Conservation (phyloP, 2,329 filamentous ascomycete genomes). For the Fusarium sp. region DNA sequence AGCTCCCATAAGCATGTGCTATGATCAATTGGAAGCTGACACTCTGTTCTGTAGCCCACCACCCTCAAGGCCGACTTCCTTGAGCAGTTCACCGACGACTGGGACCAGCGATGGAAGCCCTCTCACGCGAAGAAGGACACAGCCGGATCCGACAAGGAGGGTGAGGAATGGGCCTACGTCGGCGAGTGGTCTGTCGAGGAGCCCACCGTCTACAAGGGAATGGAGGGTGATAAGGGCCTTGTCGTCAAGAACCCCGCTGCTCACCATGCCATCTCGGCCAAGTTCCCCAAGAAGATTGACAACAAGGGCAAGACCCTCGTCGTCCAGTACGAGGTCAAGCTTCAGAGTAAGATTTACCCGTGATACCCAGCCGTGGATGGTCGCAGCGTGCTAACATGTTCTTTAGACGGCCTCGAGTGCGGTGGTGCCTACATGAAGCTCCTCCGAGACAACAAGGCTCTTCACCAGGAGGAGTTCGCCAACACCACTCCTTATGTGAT, state of each 20-base stretch:
- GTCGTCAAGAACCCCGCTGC: slow-evolving; percentile 98
- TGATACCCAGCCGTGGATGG: not conserved
- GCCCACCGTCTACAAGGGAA: slow-evolving; percentile 88
- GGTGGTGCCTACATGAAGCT: slow-evolving; percentile 99
- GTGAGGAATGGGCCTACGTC: slow-evolving; percentile 97
- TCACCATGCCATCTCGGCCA: slow-evolving; percentile 99
- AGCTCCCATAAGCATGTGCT: not conserved
- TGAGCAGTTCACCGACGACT: slow-evolving; percentile 98
- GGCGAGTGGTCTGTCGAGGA: slow-evolving; percentile 98
- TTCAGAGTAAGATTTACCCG: slow-evolving; percentile 78
- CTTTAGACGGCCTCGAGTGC: slow-evolving; percentile 89
- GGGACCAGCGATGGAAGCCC: slow-evolving; percentile 92
- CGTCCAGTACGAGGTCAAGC: slow-evolving; percentile 99
- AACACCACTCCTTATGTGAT: slow-evolving; percentile 98
- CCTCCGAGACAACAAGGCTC: slow-evolving; percentile 95
- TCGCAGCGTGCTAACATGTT: slow-evolving; percentile 46
- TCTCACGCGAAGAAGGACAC: slow-evolving; percentile 96
- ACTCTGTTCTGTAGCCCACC: slow-evolving; percentile 75
- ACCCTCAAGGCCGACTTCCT: slow-evolving; percentile 92
- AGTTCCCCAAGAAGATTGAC: slow-evolving; percentile 96
- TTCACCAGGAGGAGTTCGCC: slow-evolving; percentile 97
- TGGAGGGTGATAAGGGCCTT: slow-evolving; percentile 94
- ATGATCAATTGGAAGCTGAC: slow-evolving; percentile 41
- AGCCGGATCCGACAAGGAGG: slow-evolving; percentile 78
- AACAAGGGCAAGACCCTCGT: slow-evolving; percentile 98